Evolutionary conservation across 345 rosid species (phyloP).

Genomic region (Moricandia moricandioides): DNA sequence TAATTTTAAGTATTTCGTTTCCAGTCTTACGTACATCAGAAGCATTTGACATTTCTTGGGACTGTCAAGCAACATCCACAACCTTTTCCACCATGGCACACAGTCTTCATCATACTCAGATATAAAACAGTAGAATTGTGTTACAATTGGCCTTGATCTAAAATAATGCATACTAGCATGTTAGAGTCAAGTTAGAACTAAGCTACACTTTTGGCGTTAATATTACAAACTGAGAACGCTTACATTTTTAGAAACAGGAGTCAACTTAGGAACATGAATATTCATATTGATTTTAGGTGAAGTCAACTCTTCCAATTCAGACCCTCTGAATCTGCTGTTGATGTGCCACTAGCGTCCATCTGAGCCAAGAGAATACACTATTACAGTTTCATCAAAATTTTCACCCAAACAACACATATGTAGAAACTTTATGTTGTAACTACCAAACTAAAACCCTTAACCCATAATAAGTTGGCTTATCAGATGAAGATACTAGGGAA

Average conservation of each 20-base stretch:
- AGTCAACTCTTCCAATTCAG: slow-evolving; percentile 69
- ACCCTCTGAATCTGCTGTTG: slow-evolving; percentile 74
- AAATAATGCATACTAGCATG: background rate
- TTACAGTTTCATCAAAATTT: slow-evolving; percentile 4
- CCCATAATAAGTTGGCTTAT: slow-evolving; percentile 45
- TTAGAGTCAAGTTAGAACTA: background rate
- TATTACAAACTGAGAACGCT: slow-evolving; percentile 17
- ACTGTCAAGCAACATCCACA: slow-evolving; percentile 57
- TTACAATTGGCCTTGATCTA: slow-evolving; percentile 42
- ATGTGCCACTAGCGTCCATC: slow-evolving; percentile 66
- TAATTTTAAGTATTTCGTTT: background rate
- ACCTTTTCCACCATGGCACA: slow-evolving; percentile 77
- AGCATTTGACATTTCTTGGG: slow-evolving; percentile 37
- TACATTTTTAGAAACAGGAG: slow-evolving; percentile 84
- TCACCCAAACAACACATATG: background rate
- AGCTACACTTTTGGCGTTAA: no score
- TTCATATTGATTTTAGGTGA: slow-evolving; percentile 51
- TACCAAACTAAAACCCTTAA: slow-evolving; percentile 33
- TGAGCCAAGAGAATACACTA: slow-evolving; percentile 29
- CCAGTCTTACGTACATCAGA: slow-evolving; percentile 39
- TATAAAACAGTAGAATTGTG: slow-evolving; percentile 27
- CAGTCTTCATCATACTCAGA: slow-evolving; percentile 47
- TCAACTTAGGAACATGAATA: slow-evolving; percentile 48
- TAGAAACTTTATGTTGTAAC: background rate
- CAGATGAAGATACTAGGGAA: slow-evolving; percentile 44